Evolutionary conservation across 345 rosid species (phyloP), one percentile per base, ranked within the genome.

Genomic region (Eutrema yunnanense): DNA sequence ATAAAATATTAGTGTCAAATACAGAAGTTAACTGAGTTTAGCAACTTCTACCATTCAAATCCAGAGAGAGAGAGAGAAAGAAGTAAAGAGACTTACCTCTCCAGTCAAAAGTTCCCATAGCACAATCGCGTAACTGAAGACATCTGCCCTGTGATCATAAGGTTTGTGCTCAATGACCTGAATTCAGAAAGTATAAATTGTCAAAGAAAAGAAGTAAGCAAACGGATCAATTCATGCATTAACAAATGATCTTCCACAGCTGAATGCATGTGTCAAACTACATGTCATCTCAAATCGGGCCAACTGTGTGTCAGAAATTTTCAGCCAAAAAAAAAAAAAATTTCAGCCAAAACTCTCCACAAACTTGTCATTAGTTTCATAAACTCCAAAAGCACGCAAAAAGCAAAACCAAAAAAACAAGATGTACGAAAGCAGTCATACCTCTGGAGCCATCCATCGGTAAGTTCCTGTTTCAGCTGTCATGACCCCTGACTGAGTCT

Each of bases 361-460:
- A 37, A 16, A 33, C 13, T 36, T 9, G 33, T 16, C 62, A 42
- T 68, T 13, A 51, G 27, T 40, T 53, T n/a, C 61, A 43, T 38
- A 10, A 5, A 56, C 14, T 42, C 5, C 52, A 47, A 66, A 57
- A 49, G n/a, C 44, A 66, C 38, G 36, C 16, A 48, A 54, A 48
- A 54, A 36, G 12, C 6, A 33, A 42, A 11, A 6, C 2, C 37
- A 33, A 8, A 13, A 14, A 6, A 37, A 36, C 6, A 41, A 44
- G 22, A 60, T 6, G 54, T 29, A 43, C 3, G 41, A 40, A 58
- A 29, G 74, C 7, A 70, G 61, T 38, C 67, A 77, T 73, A 89
- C 97, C 92, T 95, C 98, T 33, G 99, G 99, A 81, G 96, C 97
- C 97, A 95, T 95, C 99, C 99, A 95, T 62, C 96, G 90, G 85